Evolutionary conservation across 257 asterid genomes (phyloP).

Genomic region (Datura wrightii): DNA sequence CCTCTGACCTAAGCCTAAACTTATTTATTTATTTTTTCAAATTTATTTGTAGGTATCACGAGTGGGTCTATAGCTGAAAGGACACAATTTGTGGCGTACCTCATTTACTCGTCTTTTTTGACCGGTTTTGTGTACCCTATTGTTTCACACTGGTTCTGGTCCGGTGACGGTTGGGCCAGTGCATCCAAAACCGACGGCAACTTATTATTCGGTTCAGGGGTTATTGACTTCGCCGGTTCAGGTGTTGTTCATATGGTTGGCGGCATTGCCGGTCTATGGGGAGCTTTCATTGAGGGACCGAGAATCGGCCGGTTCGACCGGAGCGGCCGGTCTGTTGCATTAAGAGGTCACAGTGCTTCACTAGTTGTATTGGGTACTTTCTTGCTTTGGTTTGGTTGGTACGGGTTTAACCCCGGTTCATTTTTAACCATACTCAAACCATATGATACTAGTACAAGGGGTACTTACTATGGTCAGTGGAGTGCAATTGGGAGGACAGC

Average conservation of each 20-base stretch:
- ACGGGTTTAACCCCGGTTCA: conserved; percentile 93
- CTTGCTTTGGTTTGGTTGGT: conserved; percentile 89
- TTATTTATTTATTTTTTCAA: background rate
- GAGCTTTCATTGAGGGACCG: conserved; percentile 84
- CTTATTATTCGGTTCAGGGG: conserved; percentile 78
- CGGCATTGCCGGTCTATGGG: conserved; percentile 83
- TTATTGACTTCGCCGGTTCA: conserved; percentile 90
- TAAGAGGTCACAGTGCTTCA: conserved; percentile 83
- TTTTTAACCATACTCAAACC: conserved; percentile 56
- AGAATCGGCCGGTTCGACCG: conserved; percentile 85
- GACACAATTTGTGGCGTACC: conserved; percentile 82
- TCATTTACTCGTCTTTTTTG: conserved; percentile 73
- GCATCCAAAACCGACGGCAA: conserved; percentile 41
- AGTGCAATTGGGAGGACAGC: conserved; percentile 94
- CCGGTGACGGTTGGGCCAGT: conserved; percentile 90
- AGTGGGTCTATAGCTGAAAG: conserved; percentile 91
- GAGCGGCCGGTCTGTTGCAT: conserved; percentile 69
- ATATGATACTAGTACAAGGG: conserved; percentile 39
- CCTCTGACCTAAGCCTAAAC: background rate
- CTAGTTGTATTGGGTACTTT: conserved; percentile 77
- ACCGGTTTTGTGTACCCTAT: conserved; percentile 92
- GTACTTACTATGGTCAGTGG: conserved; percentile 82
- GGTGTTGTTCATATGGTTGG: conserved; percentile 97
- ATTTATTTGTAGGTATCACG: conserved; percentile 54
- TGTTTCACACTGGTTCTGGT: conserved; percentile 94